Evolutionary conservation across 768 basidiomycete genomes (phyloP).

Genomic region (Boletus rex-veris): DNA sequence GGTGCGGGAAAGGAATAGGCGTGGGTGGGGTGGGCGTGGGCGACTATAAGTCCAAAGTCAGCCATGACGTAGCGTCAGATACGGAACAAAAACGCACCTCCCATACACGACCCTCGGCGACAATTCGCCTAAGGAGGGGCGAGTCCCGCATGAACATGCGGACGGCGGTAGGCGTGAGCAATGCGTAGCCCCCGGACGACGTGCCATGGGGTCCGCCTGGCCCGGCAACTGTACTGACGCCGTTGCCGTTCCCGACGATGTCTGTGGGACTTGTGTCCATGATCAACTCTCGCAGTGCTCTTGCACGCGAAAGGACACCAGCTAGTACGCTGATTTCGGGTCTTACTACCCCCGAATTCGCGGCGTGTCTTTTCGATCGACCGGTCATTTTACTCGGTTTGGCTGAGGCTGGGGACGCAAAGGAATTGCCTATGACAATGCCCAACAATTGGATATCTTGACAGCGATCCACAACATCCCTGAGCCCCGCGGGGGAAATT

Average conservation of each 20-base stretch:
- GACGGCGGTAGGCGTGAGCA: conserved; percentile 40
- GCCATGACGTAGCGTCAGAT: background rate
- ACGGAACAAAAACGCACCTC: conserved; percentile 37
- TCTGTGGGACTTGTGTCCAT: conserved; percentile 13
- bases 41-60: conserved; percentile 7
- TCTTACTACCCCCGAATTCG: background rate
- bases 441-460: conserved; percentile 16
- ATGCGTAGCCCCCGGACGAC: conserved; percentile 14
- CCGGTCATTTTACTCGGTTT: background rate
- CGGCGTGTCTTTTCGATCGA: background rate
- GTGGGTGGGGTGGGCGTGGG: conserved; percentile 6
- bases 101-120: conserved; percentile 53
- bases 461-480: conserved; percentile 21
- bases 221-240: background rate
- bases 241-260: background rate
- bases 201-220: background rate
- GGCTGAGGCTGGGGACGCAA: background rate
- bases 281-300: conserved; percentile 13
- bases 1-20: conserved; percentile 6
- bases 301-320: conserved; percentile 13
- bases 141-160: conserved; percentile 42
- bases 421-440: conserved; percentile 13
- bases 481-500: conserved; percentile 19
- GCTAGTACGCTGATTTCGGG: conserved; percentile 15
- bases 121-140: conserved; percentile 41